A percentile compares a stretch with the other conserved stretches of the same genome.
phyloP scores from a whole-genome alignment of 2,329 filamentous ascomycete species.

The Cylindrodendrum hubeiense region DNA sequence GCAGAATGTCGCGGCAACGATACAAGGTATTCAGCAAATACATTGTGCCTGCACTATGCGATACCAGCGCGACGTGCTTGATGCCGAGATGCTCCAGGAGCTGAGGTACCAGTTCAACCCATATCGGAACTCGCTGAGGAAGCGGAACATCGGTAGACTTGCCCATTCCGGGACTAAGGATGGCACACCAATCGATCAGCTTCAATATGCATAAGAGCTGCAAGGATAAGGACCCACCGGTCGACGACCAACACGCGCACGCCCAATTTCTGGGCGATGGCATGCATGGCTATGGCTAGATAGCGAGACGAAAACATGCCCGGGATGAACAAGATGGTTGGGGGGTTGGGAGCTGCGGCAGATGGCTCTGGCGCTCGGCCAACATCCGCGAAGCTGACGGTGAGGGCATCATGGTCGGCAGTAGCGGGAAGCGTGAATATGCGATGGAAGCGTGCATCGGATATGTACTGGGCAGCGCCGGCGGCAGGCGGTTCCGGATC shows the following conservation, averaged over 20 bases:
- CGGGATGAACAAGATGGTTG: slow-evolving; percentile 46
- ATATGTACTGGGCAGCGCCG: slow-evolving; percentile 29
- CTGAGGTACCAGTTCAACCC: slow-evolving; percentile 47
- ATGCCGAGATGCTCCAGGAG: slow-evolving; percentile 51
- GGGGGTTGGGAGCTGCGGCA: slow-evolving; percentile 22
- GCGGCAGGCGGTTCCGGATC: background rate
- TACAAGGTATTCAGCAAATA: slow-evolving; percentile 48
- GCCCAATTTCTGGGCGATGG: slow-evolving; percentile 45
- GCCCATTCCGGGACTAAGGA: slow-evolving; percentile 45
- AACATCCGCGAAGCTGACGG: slow-evolving; percentile 46
- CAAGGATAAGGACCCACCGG: slow-evolving; percentile 37
- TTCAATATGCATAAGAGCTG: slow-evolving; percentile 32
- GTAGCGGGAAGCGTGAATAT: slow-evolving; percentile 42
- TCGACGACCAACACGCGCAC: slow-evolving; percentile 51
- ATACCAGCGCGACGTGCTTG: slow-evolving; percentile 45
- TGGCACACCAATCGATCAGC: slow-evolving; percentile 37
- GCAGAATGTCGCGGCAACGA: slow-evolving; percentile 42
- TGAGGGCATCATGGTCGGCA: slow-evolving; percentile 33
- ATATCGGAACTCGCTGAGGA: slow-evolving; percentile 34
- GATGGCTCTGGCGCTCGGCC: slow-evolving; percentile 25
- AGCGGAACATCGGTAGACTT: slow-evolving; percentile 34
- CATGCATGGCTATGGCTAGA: slow-evolving; percentile 48
- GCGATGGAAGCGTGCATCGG: slow-evolving; percentile 43
- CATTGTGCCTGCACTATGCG: slow-evolving; percentile 49
- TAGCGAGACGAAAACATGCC: slow-evolving; percentile 45